Conservation (phyloP, 75 land plant genomes). For the Pinus albicaulis region DNA sequence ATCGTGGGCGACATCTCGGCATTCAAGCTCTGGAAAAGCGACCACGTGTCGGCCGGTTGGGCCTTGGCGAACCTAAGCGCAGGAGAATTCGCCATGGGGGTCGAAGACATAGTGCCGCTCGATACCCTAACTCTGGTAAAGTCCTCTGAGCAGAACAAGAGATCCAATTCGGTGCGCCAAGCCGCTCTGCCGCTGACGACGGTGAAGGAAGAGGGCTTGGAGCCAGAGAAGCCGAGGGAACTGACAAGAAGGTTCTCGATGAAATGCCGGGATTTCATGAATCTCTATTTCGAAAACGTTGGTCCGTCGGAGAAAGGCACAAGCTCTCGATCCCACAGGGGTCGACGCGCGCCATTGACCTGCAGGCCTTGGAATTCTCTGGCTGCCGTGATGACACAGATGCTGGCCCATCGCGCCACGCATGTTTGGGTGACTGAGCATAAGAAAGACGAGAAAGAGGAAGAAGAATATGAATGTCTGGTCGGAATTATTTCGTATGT, state of each 20-base stretch:
- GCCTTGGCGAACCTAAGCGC: conserved; percentile 77
- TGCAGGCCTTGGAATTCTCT: conserved; percentile 72
- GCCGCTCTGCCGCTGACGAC: conserved; percentile 8
- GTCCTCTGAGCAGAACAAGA: conserved; percentile 1
- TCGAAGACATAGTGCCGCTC: conserved; percentile 36
- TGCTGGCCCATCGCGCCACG: conserved; percentile 77
- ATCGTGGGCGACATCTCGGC: conserved; percentile 84
- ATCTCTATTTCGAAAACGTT: conserved; percentile 3
- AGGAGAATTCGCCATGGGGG: conserved; percentile 72
- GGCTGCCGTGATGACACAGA: conserved; percentile 93
- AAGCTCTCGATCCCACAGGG: conserved; percentile 30
- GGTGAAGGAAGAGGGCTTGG: neutral
- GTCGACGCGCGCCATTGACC: conserved; percentile 62
- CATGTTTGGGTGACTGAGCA: conserved; percentile 78
- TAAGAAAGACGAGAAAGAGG: neutral
- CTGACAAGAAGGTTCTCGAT: neutral
- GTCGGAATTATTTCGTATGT: conserved; percentile 77
- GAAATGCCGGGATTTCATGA: neutral
- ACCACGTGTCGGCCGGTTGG: conserved; percentile 66
- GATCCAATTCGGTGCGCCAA: neutral
- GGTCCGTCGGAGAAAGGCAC: conserved; percentile 18
- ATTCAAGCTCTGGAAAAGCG: conserved; percentile 62
- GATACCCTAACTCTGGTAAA: neutral
- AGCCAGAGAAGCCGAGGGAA: conserved; percentile 1
- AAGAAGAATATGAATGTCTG: conserved; percentile 54